phyloP scores from a whole-genome alignment of 2,329 filamentous ascomycete species.

The Elsinoe ampelina region DNA sequence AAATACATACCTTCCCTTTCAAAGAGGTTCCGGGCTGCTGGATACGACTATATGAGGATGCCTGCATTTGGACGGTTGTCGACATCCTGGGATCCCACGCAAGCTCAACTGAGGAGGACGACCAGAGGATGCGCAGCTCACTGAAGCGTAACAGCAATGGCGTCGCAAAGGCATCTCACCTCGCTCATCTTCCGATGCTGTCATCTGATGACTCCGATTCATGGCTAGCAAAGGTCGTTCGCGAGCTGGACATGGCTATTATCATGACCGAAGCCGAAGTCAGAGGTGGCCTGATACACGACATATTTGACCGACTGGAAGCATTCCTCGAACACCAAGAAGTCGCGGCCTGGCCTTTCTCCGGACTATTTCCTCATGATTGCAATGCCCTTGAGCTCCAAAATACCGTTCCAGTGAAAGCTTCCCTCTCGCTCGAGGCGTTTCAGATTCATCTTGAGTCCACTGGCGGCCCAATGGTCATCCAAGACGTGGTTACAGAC shows the following conservation, averaged over 20 bases:
- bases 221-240: conserved; percentile 52
- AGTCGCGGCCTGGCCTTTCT: not conserved
- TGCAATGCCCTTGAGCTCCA: not conserved
- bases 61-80: conserved; percentile 53
- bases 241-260: conserved; percentile 62
- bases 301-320: conserved; percentile 45
- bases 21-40: conserved; percentile 58
- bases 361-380: not conserved
- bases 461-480: conserved; percentile 50
- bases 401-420: conserved; percentile 3
- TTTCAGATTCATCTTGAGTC: conserved; percentile 25
- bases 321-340: conserved; percentile 19
- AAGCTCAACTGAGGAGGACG: not conserved
- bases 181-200: not conserved
- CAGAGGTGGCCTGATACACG: conserved; percentile 38
- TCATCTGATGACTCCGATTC: not conserved
- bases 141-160: conserved; percentile 19
- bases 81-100: not conserved
- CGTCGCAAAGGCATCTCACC: conserved; percentile 15
- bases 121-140: not conserved
- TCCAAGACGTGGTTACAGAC: conserved; percentile 53
- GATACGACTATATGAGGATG: conserved; percentile 63
- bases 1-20: conserved; percentile 62
- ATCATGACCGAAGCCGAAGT: conserved; percentile 61
- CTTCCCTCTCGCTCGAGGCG: conserved; percentile 18